A percentile compares a stretch with the other conserved stretches of the same genome.
phyloP scores from a whole-genome alignment of 345 rosid species.

The Eutrema heterophyllum region DNA sequence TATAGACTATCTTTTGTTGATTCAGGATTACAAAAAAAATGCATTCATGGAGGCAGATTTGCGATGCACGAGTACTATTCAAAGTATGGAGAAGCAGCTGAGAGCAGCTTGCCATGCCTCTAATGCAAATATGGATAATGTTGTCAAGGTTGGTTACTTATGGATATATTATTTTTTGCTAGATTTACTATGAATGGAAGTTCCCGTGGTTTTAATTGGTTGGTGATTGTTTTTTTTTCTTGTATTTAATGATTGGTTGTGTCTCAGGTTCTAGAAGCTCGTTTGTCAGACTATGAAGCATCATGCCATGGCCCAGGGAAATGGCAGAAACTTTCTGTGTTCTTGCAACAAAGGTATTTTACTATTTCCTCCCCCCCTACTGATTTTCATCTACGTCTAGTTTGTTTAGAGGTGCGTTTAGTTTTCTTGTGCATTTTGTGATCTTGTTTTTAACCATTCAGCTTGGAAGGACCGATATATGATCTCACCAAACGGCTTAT shows the following conservation, averaged over 20 bases:
- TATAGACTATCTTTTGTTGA: neutral
- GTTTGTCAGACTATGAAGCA: slow-evolving; percentile 69
- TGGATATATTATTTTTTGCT: neutral
- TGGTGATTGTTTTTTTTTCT: neutral
- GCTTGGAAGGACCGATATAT: slow-evolving; percentile 87
- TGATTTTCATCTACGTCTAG: neutral
- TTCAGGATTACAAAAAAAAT: slow-evolving; percentile 79
- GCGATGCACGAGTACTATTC: slow-evolving; percentile 63
- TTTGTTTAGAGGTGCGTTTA: neutral
- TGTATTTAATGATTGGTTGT: neutral
- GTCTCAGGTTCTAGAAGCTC: slow-evolving; percentile 76
- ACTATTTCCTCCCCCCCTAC: neutral
- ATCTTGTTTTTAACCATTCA: slow-evolving; percentile 25
- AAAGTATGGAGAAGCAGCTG: slow-evolving; percentile 85
- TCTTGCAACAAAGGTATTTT: slow-evolving; percentile 79
- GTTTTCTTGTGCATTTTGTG: neutral
- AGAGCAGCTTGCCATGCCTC: slow-evolving; percentile 92
- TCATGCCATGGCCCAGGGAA: slow-evolving; percentile 83
- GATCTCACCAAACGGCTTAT: slow-evolving; percentile 76
- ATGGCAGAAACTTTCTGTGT: slow-evolving; percentile 85
- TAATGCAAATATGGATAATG: slow-evolving; percentile 68
- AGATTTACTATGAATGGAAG: neutral
- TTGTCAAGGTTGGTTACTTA: slow-evolving; percentile 64
- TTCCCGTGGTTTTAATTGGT: neutral
- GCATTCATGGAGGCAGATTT: slow-evolving; percentile 90